Evolutionary conservation across 2,329 filamentous ascomycete species (phyloP), one percentile per base, ranked within the genome.

Genomic region (Metarhizium brunneum): DNA sequence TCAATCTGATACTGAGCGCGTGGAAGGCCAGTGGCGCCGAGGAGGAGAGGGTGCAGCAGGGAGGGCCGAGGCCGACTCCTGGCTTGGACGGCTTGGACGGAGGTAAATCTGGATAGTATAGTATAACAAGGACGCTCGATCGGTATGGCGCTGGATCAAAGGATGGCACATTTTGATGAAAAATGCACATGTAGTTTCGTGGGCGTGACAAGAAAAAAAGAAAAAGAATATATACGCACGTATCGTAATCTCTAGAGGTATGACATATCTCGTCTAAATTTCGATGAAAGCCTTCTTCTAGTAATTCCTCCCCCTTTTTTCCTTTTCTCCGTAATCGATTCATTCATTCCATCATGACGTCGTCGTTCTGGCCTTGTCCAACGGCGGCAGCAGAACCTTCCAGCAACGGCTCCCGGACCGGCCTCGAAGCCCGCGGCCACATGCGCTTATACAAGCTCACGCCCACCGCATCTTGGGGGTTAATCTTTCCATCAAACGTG

Each of bases 401-500:
- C 54, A 81, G 59, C 55, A 81, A 64, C 13, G 69, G 64, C 2
- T 74, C 76, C 13, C 68, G 64, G 38, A 82, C 68, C 1, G 76
- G 72, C 49, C 66, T 67, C 18, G 90, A 85, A 59, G 78, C 78
- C 57, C 92, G 79, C 7, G 94, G 94, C 80, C 86, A 94, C 58
- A 92, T 84, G 25, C 88, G 76, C 80, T 94, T 94, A 68, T 92
- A 94, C 66, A 94, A 68, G 73, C 90, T 95, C 60, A 97, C 88
- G 52, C 90, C 94, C 50, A 99, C 85, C 3, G 91, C 86, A 73
- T 99, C 94, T 73, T 96, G 89, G 1, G 94, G 92, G 71, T 96
- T 97, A 70, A 99, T 92, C 68, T 88, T 89, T 13, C 86, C 90
- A 69, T 99, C 95, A 74, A 99, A 99, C 2, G 88, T 96, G 13